A percentile compares a stretch with the other conserved stretches of the same genome.
These are phyloP conservation scores for Penicillium sp. DNA, from an alignment of 2,329 filamentous ascomycete genomes.

Conservation along the genomic window DNA sequence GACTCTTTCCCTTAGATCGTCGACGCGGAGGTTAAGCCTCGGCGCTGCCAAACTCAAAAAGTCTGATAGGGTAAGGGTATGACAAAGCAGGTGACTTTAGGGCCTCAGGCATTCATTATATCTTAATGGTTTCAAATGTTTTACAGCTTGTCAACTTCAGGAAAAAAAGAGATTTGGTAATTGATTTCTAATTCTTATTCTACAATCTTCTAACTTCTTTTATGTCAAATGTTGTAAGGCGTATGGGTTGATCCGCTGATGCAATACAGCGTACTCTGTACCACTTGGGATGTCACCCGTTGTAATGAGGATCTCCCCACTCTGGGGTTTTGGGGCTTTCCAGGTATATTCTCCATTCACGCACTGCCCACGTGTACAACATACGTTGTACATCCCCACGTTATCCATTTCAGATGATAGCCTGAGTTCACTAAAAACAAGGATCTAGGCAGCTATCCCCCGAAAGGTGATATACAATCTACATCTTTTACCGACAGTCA, in stretches of 20 bases:
- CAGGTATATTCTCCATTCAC: neutral
- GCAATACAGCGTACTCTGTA: neutral
- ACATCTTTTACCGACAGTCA: neutral
- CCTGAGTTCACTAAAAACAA: neutral
- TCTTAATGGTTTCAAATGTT: neutral
- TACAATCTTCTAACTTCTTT: neutral
- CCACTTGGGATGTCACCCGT: conserved; percentile 3
- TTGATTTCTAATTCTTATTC: neutral
- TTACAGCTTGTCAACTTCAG: neutral
- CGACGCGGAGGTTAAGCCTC: conserved; percentile 22
- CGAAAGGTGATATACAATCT: neutral
- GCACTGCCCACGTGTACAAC: neutral
- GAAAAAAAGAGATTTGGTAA: neutral
- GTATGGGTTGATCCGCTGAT: conserved; percentile 4
- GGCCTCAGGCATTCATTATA: neutral
- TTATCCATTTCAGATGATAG: neutral
- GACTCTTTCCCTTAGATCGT: conserved; percentile 8
- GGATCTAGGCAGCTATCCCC: neutral
- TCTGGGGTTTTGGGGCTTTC: conserved; percentile 9
- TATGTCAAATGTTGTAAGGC: neutral
- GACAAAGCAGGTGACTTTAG: conserved; percentile 6
- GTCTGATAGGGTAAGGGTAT: conserved; percentile 19
- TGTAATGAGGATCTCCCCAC: conserved; percentile 17
- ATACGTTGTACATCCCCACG: too few species aligned
- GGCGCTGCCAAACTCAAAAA: conserved; percentile 11